Evolutionary conservation across 495 filamentous ascomycete genomes (phyloP), one percentile per base, ranked within the genome.

Genomic region (Pseudoneurospora amorphoporcata): DNA sequence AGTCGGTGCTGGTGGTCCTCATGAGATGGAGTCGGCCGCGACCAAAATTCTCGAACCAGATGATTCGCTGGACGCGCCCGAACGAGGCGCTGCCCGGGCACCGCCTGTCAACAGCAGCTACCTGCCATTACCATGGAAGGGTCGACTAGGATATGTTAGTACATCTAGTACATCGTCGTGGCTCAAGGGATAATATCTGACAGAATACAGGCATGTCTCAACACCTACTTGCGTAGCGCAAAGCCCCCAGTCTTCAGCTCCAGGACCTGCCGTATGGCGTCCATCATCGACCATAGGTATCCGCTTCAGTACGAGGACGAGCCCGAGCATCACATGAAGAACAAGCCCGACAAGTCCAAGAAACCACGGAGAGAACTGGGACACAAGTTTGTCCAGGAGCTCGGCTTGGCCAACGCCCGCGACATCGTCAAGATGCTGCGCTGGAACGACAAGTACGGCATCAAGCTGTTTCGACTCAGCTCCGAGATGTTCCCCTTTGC

Each of bases 401-500:
- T 99, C 8, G 92, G 92, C 3, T 82, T 98, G 8, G 88, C 91
- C 5, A 98, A 99, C 81, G 91, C 92, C 29, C 86, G 88, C 40
- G 94, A 98, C 75, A 87, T 98, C 7, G 82, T 87, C 41, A 97
- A 96, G 77, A 90, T 98, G 86, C 76, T 98, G 29, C 87, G 90
- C 3, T 99, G 95, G 95, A 98, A 98, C 77, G 93, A 97, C 73
- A 90, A 88, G 71, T 98, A 95, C 72, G 90, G 89, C 47, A 98
- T 98, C 82, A 95, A 92, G 77, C 96, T 99, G 79, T 86, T 98
- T 86, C 90, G 95, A 4, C 85, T 98, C 23, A 95, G 92, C 75
- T 95, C 92, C 75, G 95, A 97, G 77, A 97, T 97, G 92, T 98
- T 98, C 73, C 95, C 95, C 1, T 98, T 98, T 79, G 94, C 95